phyloP scores from a whole-genome alignment of 176 grass and related monocot species.

The Pharus latifolius region DNA sequence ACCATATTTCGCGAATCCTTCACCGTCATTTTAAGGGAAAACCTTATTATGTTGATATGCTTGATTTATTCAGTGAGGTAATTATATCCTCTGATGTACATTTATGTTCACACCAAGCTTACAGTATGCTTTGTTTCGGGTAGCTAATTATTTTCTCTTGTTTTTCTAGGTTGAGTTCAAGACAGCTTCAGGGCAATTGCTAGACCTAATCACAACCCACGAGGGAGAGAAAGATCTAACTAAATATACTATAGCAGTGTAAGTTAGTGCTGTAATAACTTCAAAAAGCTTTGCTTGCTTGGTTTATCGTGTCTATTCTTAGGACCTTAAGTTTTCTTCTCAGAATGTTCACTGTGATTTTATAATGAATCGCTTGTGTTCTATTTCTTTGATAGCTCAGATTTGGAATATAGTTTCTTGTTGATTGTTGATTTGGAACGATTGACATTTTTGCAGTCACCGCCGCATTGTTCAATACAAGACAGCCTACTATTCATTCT shows the following conservation, averaged over 20 bases:
- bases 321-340: not conserved
- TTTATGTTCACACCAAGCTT: not conserved
- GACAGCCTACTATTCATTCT: constrained; percentile 99
- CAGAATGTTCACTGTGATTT: not conserved
- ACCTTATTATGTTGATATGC: constrained; percentile 89
- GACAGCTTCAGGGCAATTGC: constrained; percentile 91
- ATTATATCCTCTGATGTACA: not conserved
- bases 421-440: not conserved
- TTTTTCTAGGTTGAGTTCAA: constrained; percentile 77
- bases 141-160: constrained; percentile 10
- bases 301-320: not conserved
- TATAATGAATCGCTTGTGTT: not conserved
- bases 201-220: constrained; percentile 86
- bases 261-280: constrained; percentile 28
- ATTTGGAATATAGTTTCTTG: not conserved
- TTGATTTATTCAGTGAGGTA: constrained; percentile 96
- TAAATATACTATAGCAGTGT: constrained; percentile 72
- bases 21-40: constrained; percentile 63
- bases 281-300: not conserved
- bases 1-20: constrained; percentile 70
- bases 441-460: constrained; percentile 45
- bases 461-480: constrained; percentile 86
- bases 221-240: constrained; percentile 84
- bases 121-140: not conserved
- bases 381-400: not conserved